Base-by-base conservation (phyloP, 202 grass and related monocot genomes). In the Zizania palustris region DNA sequence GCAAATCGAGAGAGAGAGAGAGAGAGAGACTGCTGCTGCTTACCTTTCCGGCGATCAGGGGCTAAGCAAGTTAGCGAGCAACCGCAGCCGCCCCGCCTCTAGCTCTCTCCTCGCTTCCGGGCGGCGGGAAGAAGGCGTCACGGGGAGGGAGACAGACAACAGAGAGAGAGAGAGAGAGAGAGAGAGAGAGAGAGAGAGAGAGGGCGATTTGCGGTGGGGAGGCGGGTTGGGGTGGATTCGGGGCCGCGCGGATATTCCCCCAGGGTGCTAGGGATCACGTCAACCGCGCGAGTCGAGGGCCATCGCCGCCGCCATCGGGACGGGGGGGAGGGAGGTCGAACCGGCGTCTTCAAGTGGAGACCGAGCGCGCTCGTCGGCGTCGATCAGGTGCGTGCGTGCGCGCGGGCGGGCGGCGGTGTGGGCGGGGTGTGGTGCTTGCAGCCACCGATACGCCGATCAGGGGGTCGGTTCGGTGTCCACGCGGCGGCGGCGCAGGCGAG, bases 191-290 rank as follows among this genome's bases (percentile, higher is more conserved):
- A 20, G 69, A 41, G 36, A 18, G 5, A 57, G 46, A 18, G 50
- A 57, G 16, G 10, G 11, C 7, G 73, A 87, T 87, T 87, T 34
- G 73, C 38, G 80, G 74, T 73, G 69, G 61, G 28, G 45, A 41
- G 49, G 63, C 1, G 37, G 46, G 18, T 2, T 28, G 28, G 44
- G 13, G 9, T 73, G 50, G 72, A 72, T 78, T 67, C 20, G 60
- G 15, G 65, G 2, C 33, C 4, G 62, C 48, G 65, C 59, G 79
- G 79, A 87, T 87, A 83, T 87, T 87, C 85, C 28, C n/a, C 44
- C 0, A 16, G 6, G 1, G 33, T 39, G 15, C 11, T 6, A 4
- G 62, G 78, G 79, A 68, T 79, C 74, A 69, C 66, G 51, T 33
- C 81, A 65, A 50, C 43, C 61, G 61, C 73, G 66, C 28, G 28